Evolutionary conservation across 2,329 filamentous ascomycete genomes (phyloP).

Genomic region (Ophiocordyceps camponoti-leonardi): DNA sequence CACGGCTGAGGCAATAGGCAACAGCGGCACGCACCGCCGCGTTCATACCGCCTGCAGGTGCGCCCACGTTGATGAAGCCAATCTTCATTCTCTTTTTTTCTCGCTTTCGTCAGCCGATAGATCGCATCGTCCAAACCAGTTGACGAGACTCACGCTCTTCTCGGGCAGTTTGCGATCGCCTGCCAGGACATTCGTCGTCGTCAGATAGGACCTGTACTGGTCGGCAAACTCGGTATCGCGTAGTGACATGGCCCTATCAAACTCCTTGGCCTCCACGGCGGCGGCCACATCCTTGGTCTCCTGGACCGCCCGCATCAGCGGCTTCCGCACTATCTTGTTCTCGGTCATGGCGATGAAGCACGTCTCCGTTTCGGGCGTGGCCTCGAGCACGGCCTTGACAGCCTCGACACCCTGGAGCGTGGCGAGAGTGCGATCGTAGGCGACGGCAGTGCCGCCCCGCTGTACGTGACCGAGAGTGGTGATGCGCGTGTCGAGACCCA

Average conservation of each 20-base stretch:
- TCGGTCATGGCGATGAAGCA: conserved; percentile 94
- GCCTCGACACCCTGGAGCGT: conserved; percentile 91
- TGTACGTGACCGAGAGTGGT: conserved; percentile 97
- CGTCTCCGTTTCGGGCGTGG: conserved; percentile 74
- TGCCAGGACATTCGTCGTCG: conserved; percentile 71
- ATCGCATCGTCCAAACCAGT: background rate
- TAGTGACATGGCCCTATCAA: conserved; percentile 70
- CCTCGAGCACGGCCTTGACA: conserved; percentile 78
- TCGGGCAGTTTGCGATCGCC: conserved; percentile 48
- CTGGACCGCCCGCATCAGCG: conserved; percentile 73
- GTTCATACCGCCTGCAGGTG: conserved; percentile 96
- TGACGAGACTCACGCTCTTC: conserved; percentile 41
- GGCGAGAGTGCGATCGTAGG: conserved; percentile 84
- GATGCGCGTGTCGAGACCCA: conserved; percentile 79
- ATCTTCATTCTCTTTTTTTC: conserved; percentile 60
- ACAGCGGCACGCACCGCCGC: conserved; percentile 86
- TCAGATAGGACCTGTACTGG: conserved; percentile 78
- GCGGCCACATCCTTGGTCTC: conserved; percentile 72
- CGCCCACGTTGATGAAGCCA: conserved; percentile 92
- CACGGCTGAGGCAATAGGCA: conserved; percentile 77
- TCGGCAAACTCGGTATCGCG: conserved; percentile 89
- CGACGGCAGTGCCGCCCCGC: conserved; percentile 77
- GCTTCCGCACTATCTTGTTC: conserved; percentile 89
- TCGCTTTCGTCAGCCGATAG: background rate
- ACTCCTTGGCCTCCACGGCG: conserved; percentile 72